Evolutionary conservation across 352 stramenopile species (phyloP), one percentile per base, ranked within the genome.

Genomic region (Globisporangium carolinianum): DNA sequence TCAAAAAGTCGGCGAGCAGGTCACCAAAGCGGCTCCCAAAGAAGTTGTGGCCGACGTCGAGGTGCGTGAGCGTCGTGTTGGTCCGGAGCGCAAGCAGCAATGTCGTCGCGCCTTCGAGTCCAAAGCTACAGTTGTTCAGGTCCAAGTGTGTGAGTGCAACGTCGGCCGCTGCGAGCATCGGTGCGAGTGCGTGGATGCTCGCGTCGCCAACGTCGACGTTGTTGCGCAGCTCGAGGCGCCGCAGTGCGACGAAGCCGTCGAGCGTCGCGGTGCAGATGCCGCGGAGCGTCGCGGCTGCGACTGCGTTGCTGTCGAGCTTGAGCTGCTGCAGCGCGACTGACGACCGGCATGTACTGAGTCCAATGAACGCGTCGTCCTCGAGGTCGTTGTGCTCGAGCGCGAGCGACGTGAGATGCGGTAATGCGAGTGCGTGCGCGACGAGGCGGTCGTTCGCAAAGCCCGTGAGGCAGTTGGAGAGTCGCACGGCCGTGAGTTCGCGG

Each of bases 301-400:
- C 61, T 14, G 79, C 72, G 43, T 91, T 91, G 66, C 76, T 76
- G 42, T 63, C 73, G 7, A 91, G 69, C n/a, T 73, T 72, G 2
- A 91, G 58, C 15, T 79, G 62, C 10, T 60, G 65, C 39, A 88
- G 39, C 35, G 73, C 43, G 6, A 84, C 51, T 6, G 68, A 58
- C 4, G 62, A 63, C 17, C 51, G 51, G 36, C 52, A 45, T 15
- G 53, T 65, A 1, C 47, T 35, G n/a, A 83, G 62, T 0, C 67
- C 54, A 18, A 61, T 38, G 41, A 94, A 88, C 18, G 76, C 71
- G 42, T 82, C 71, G 60, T 91, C 81, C 55, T 86, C 75, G 9
- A 94, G 64, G 36, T 91, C 79, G 45, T 89, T 91, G 58, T 94
- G 81, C 54, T 91, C 81, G 37, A 94, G 57, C 8, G 79, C 89